Evolutionary conservation across 805 yeast genomes (phyloP).

Genomic region (Hanseniaspora thailandica): DNA sequence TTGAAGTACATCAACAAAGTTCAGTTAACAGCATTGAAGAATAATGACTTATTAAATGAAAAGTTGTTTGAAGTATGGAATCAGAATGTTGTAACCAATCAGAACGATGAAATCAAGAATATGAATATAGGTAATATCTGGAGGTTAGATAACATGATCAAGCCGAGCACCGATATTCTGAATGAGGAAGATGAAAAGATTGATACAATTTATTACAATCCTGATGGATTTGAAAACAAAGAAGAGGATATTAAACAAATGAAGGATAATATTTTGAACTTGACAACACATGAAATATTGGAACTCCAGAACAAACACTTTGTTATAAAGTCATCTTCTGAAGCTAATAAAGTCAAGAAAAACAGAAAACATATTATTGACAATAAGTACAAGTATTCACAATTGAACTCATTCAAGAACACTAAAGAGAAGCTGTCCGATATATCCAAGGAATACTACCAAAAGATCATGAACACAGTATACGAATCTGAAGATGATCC

Average conservation of each 20-base stretch:
- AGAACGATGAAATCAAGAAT: conserved; percentile 6
- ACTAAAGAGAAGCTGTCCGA: neutral
- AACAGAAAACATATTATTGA: neutral
- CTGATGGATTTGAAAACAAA: conserved; percentile 1
- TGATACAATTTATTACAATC: conserved; percentile 4
- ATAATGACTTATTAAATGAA: neutral
- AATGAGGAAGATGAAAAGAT: neutral
- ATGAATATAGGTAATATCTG: conserved; percentile 14
- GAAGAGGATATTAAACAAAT: neutral
- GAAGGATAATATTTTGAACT: conserved; percentile 8
- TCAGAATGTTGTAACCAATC: neutral
- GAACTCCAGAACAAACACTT: conserved; percentile 8
- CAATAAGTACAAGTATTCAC: neutral
- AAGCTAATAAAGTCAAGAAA: neutral
- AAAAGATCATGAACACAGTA: neutral
- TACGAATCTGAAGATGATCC: conserved; percentile 5
- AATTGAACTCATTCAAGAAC: neutral
- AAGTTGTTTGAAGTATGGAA: conserved; percentile 7
- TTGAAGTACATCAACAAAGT: conserved; percentile 11
- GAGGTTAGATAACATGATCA: conserved; percentile 12
- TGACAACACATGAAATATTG: conserved; percentile 2
- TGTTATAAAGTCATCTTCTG: neutral
- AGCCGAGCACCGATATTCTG: neutral
- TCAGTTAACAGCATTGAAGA: conserved; percentile 5
- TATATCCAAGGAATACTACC: neutral